Evolutionary conservation across 2,329 filamentous ascomycete species (phyloP).

Genomic region (Lasiodiplodia hormozganensis): DNA sequence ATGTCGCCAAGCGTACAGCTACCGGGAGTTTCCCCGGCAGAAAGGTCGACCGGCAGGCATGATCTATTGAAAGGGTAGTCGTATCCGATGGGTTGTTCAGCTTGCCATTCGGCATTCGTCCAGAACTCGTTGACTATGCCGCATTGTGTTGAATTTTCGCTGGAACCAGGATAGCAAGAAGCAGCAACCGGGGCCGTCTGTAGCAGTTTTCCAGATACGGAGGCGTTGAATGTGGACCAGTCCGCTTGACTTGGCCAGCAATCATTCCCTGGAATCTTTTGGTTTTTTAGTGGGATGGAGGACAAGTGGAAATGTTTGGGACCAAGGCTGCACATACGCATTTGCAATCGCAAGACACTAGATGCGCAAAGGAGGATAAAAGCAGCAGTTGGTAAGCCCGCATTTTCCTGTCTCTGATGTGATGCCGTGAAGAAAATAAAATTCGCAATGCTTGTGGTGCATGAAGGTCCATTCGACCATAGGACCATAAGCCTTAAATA

Average conservation of each 20-base stretch:
- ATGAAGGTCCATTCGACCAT: not conserved
- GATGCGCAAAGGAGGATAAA: not conserved
- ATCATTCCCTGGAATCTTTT: constrained; percentile 40
- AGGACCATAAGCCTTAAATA: too few species aligned
- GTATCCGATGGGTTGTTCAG: constrained; percentile 3
- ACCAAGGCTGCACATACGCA: not conserved
- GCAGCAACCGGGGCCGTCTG: constrained; percentile 48
- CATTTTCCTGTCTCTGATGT: not conserved
- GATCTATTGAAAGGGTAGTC: constrained; percentile 9
- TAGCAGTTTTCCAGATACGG: constrained; percentile 47
- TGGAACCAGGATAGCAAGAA: not conserved
- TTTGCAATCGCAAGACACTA: not conserved
- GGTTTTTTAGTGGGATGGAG: not conserved
- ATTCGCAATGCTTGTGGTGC: too few species aligned
- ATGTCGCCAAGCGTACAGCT: constrained; percentile 37
- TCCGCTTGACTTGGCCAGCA: constrained; percentile 46
- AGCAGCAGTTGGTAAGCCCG: not conserved
- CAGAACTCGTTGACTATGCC: not conserved
- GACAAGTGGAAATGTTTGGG: too few species aligned
- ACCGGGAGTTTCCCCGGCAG: not conserved
- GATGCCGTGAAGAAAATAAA: too few species aligned
- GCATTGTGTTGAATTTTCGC: not conserved
- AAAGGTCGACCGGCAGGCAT: not conserved
- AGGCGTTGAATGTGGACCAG: constrained; percentile 47
- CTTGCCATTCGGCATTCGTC: not conserved